Evolutionary conservation across 495 filamentous ascomycete species (phyloP).

Genomic region (Penicillium paxilli): DNA sequence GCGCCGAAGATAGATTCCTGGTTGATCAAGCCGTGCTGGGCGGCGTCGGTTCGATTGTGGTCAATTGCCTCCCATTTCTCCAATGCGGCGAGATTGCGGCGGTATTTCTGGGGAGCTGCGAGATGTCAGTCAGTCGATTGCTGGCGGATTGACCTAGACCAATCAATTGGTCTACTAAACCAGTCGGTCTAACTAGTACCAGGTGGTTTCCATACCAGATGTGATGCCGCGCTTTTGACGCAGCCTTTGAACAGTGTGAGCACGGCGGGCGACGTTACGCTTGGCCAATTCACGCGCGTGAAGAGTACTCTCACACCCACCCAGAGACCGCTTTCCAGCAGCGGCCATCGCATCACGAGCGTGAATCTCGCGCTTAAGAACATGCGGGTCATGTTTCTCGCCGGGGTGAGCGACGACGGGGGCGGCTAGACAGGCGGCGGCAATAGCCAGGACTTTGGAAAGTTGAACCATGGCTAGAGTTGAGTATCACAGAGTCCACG

Average conservation of each 20-base stretch:
- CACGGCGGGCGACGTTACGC: conserved; percentile 38
- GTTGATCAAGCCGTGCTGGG: conserved; percentile 21
- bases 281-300: conserved; percentile 29
- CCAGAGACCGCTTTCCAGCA: conserved; percentile 26
- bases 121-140: not conserved
- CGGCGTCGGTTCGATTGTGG: conserved; percentile 33
- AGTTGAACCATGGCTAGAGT: conserved; percentile 23
- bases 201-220: conserved; percentile 38
- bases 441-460: conserved; percentile 27
- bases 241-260: conserved; percentile 39
- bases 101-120: conserved; percentile 31
- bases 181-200: too few relatives aligned
- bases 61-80: conserved; percentile 56
- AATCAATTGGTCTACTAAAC: too few relatives aligned
- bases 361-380: conserved; percentile 32
- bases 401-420: conserved; percentile 34
- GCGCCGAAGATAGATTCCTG: conserved; percentile 48
- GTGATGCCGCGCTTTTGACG: conserved; percentile 51
- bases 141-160: not conserved
- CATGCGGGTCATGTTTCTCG: conserved; percentile 36
- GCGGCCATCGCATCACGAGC: conserved; percentile 29
- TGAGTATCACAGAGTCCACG: not conserved
- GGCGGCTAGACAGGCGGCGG: conserved; percentile 22
- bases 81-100: conserved; percentile 32
- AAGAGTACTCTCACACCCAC: conserved; percentile 25